A percentile compares a stretch with the other conserved stretches of the same genome.
phyloP scores from a whole-genome alignment of 345 rosid species.

The Cochlearia excelsa region DNA sequence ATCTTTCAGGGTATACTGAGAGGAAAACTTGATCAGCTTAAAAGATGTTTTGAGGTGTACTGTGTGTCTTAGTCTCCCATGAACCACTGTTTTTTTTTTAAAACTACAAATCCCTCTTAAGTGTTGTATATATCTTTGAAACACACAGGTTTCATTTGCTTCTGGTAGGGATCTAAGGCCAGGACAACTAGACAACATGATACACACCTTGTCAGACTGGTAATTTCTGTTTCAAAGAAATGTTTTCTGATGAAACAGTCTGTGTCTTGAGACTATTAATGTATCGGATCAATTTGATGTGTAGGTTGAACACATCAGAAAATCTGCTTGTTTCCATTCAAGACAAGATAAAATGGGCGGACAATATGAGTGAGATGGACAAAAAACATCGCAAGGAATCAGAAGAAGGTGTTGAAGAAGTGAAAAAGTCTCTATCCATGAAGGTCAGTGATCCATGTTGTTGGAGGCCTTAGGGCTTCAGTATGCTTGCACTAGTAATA shows the following conservation, averaged over 20 bases:
- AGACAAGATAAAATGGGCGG: slow-evolving; percentile 99
- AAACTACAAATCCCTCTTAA: not conserved
- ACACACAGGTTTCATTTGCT: slow-evolving; percentile 80
- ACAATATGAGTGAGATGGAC: slow-evolving; percentile 83
- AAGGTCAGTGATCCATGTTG: slow-evolving; percentile 64
- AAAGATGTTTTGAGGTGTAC: slow-evolving; percentile 90
- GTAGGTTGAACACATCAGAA: slow-evolving; percentile 86
- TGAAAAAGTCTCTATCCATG: slow-evolving; percentile 72
- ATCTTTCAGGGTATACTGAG: slow-evolving; percentile 77
- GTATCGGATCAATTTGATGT: slow-evolving; percentile 16
- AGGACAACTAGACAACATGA: slow-evolving; percentile 80
- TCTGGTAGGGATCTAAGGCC: slow-evolving; percentile 97
- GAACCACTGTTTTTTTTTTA: slow-evolving; percentile 4
- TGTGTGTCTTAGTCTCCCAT: not conserved
- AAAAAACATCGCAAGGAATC: slow-evolving; percentile 79
- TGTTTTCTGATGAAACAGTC: not conserved
- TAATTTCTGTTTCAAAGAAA: slow-evolving; percentile 30
- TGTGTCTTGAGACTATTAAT: slow-evolving; percentile 7
- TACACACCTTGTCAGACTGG: slow-evolving; percentile 87
- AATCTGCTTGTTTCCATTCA: slow-evolving; percentile 77
- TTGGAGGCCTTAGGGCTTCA: slow-evolving; percentile 19
- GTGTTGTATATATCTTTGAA: slow-evolving; percentile 8
- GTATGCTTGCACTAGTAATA: not conserved
- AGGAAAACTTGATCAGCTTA: slow-evolving; percentile 93
- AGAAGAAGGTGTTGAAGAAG: slow-evolving; percentile 78